Evolutionary conservation across 2,329 filamentous ascomycete genomes (phyloP).

Genomic region (Diaporthe humulicola): DNA sequence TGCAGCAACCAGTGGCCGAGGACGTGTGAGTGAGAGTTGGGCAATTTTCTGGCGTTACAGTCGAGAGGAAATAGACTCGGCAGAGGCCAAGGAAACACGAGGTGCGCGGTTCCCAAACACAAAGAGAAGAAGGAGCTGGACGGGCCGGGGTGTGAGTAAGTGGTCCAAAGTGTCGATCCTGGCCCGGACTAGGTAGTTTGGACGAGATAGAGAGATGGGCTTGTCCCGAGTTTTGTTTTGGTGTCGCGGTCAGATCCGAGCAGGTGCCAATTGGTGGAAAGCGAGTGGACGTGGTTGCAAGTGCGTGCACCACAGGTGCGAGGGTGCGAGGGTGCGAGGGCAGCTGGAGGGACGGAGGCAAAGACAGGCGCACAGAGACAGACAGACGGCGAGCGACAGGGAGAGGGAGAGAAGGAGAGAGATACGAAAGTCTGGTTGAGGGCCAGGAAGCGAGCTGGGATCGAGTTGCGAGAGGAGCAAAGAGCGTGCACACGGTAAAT

Average conservation of each 20-base stretch:
- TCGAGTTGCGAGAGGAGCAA: constrained; percentile 14
- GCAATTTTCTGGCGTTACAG: constrained; percentile 16
- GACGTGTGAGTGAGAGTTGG: background rate
- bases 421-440: constrained; percentile 19
- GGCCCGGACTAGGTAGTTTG: background rate
- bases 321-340: too few relatives aligned
- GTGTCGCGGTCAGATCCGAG: constrained; percentile 30
- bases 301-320: constrained; percentile 9
- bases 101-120: constrained; percentile 4
- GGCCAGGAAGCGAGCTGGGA: constrained; percentile 22
- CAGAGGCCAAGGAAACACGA: constrained; percentile 7
- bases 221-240: constrained; percentile 23
- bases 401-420: background rate
- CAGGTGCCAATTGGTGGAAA: constrained; percentile 21
- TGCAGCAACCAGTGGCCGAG: background rate
- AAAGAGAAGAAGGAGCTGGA: constrained; percentile 23
- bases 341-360: constrained; percentile 1
- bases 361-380: background rate
- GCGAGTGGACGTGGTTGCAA: constrained; percentile 33
- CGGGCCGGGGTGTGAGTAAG: constrained; percentile 14
- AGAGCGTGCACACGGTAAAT: constrained; percentile 20
- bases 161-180: constrained; percentile 24
- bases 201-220: constrained; percentile 10
- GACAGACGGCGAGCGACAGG: background rate
- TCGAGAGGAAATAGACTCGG: constrained; percentile 12